Percentiles rank a stretch among this genome's conserved stretches.
phyloP scores from a whole-genome alignment of 2,329 filamentous ascomycete species.

The Sporothrix inflata region DNA sequence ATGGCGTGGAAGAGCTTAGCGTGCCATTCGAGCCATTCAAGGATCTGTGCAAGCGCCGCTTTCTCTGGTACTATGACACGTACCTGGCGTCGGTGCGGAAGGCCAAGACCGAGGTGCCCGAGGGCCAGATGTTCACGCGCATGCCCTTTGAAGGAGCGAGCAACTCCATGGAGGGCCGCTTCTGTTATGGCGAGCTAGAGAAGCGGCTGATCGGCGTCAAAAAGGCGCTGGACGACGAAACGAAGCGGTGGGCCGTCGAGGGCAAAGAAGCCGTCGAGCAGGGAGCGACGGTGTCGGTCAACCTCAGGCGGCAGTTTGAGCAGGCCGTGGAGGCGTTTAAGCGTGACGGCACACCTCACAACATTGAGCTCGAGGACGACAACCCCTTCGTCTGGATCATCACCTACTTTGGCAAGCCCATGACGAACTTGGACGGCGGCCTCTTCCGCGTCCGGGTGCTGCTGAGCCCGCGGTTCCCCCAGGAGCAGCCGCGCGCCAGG shows the following conservation, averaged over 20 bases:
- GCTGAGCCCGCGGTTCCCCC: constrained; percentile 83
- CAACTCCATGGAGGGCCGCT: constrained; percentile 86
- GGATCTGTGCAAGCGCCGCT: constrained; percentile 86
- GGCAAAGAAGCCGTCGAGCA: constrained; percentile 65
- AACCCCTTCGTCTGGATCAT: constrained; percentile 91
- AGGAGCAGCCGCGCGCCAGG: constrained; percentile 81
- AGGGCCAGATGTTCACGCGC: constrained; percentile 66
- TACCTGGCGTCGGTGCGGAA: constrained; percentile 74
- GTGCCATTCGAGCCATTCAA: constrained; percentile 81
- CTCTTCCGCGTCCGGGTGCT: constrained; percentile 79
- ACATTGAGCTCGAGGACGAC: constrained; percentile 73
- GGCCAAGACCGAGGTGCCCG: constrained; percentile 65
- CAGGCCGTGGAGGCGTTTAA: constrained; percentile 79
- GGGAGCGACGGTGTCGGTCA: constrained; percentile 77
- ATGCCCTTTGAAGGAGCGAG: constrained; percentile 83
- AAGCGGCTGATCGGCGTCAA: constrained; percentile 70
- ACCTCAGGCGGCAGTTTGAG: constrained; percentile 81
- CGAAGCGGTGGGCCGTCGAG: constrained; percentile 68
- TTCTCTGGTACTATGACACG: constrained; percentile 93
- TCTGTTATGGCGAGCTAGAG: constrained; percentile 77
- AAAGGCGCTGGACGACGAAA: constrained; percentile 71
- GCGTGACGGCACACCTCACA: constrained; percentile 69
- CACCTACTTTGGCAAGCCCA: constrained; percentile 87
- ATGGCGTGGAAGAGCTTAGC: constrained; percentile 53
- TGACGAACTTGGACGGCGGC: constrained; percentile 91